A percentile compares a stretch with the other conserved stretches of the same genome.
Evolutionary conservation across 2,329 filamentous ascomycete species (phyloP).

Genomic region (Ophiostoma ulmi): DNA sequence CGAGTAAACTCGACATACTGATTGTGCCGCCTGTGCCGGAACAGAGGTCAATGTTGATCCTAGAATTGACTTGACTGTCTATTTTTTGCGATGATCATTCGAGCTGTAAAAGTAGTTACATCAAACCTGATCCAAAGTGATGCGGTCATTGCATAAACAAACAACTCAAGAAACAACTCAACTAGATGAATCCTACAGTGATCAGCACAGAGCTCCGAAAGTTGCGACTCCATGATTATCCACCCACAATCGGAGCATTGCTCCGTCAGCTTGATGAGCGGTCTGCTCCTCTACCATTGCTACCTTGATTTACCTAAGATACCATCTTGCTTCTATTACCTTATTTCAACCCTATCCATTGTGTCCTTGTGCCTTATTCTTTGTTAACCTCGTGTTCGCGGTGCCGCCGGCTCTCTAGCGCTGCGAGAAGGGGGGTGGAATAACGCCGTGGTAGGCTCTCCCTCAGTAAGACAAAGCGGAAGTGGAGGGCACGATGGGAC

Average conservation of each 20-base stretch:
- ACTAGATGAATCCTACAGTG: background rate
- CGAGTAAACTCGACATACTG: background rate
- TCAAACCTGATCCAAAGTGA: too few species aligned
- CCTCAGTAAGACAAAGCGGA: background rate
- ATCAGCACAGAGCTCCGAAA: background rate
- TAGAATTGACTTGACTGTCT: background rate
- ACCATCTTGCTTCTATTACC: background rate
- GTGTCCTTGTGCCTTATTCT: background rate
- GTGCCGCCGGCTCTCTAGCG: constrained; percentile 19
- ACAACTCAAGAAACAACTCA: background rate
- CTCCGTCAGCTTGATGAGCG: background rate
- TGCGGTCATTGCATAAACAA: too few species aligned
- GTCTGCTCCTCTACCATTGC: background rate
- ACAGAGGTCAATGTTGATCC: background rate
- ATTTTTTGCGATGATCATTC: background rate
- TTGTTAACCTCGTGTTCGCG: constrained; percentile 21
- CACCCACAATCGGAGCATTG: background rate
- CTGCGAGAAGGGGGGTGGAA: constrained; percentile 9
- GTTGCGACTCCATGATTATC: background rate
- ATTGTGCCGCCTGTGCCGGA: background rate
- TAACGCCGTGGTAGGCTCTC: background rate
- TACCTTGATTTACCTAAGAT: background rate
- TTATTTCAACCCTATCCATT: background rate
- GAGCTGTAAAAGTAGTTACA: background rate
- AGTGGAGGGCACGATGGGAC: background rate